Evolutionary conservation across 108 stramenopile genomes (phyloP).

Genomic region (Fistulifera pelliculosa): DNA sequence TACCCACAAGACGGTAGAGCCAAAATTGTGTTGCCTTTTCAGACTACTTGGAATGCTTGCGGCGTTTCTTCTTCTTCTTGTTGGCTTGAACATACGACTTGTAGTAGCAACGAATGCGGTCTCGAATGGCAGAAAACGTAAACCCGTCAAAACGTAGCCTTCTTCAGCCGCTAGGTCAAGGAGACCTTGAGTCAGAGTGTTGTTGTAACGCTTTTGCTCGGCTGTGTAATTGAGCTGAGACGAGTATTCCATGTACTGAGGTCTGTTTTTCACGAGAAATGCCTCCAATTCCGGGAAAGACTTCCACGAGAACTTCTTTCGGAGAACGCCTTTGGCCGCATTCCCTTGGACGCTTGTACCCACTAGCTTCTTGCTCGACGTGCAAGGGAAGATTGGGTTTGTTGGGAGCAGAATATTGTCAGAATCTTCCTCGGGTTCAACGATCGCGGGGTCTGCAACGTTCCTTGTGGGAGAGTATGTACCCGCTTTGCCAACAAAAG

Average conservation of each 20-base stretch:
- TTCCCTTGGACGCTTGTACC: constrained; percentile 1
- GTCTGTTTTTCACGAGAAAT: constrained; percentile 30
- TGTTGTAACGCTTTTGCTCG: constrained; percentile 78
- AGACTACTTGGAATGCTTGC: not conserved
- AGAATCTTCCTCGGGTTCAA: no score
- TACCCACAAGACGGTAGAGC: no score
- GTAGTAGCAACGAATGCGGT: constrained; percentile 63
- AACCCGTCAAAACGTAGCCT: constrained; percentile 71
- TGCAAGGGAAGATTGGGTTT: not conserved
- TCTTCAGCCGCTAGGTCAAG: constrained; percentile 52
- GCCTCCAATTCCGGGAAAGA: constrained; percentile 69
- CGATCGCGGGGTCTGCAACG: no score
- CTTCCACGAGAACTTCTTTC: constrained; percentile 68
- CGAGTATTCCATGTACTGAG: constrained; percentile 41
- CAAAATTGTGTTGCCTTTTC: no score
- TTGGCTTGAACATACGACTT: constrained; percentile 45
- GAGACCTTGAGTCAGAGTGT: constrained; percentile 64
- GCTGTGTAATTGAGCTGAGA: constrained; percentile 70
- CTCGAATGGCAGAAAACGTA: constrained; percentile 46
- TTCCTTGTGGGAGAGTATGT: no score
- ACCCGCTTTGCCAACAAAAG: no score
- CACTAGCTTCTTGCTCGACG: constrained; percentile 1
- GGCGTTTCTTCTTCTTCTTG: constrained; percentile 26
- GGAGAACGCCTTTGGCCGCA: constrained; percentile 7
- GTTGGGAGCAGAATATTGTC: no score